Evolutionary conservation across 805 yeast species (phyloP), one percentile per base, ranked within the genome.

Genomic region (Tetrapisispora pingtungensis): DNA sequence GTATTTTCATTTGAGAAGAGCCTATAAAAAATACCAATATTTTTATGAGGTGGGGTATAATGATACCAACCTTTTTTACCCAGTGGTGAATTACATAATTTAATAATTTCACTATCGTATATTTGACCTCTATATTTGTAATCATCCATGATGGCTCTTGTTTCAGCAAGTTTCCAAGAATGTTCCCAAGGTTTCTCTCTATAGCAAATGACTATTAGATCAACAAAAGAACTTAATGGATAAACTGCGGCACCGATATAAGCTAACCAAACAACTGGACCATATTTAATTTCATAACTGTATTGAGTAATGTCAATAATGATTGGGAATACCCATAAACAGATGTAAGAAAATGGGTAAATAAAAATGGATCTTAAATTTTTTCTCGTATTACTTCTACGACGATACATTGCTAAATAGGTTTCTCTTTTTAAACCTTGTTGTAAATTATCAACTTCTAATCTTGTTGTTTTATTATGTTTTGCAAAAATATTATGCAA

Each of bases 251-350:
- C 83, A n/a, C 82, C 77, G 44, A 82, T 64, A 42, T 77, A 73
- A 42, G 75, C 73, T 34, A 85, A 61, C 81, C 90, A 81, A 47
- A 72, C 72, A 8, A 75, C 69, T 2, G 82, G 77, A 1, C 77
- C 75, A 47, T 72, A 68, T 1, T 48, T 36, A 18, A 71, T 58
- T 45, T 74, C 78, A 52, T 71, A 66, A 33, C 69, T 66, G 52
- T 73, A 67, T 54, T 75, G 78, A 10, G 85, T 70, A 45, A 78
- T 69, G 54, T 82, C 84, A 31, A 77, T 69, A 5, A 81, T 73
- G 48, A 85, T 74, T 1, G 96, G 96, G 50, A 84, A 80, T 18
- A 81, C 57, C 97, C 97, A 88, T 39, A 87, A 63, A 24, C 83
- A 69, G 46, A 86, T 70, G 61, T 86, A 88, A 2, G 95, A 82